A percentile compares a stretch with the other conserved stretches of the same genome.
phyloP scores from a whole-genome alignment of 371 early-diverging fungal genomes.

The Rhizopus arrhizus region DNA sequence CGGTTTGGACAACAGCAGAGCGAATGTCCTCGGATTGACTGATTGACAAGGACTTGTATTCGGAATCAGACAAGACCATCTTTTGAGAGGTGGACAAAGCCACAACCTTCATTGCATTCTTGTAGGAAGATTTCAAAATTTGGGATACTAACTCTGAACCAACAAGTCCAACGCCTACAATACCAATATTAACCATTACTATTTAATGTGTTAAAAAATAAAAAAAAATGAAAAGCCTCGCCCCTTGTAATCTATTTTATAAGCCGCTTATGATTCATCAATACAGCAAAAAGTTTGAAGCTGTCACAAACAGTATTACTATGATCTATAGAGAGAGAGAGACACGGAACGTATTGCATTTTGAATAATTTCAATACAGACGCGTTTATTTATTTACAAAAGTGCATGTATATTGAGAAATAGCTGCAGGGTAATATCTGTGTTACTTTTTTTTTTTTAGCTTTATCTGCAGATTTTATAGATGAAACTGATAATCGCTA shows the following conservation, averaged over 20 bases:
- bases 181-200: constrained; percentile 74
- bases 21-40: constrained; percentile 16
- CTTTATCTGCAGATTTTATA: too few species aligned
- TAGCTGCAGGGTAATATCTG: too few species aligned
- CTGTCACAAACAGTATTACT: not conserved
- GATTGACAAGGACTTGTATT: constrained; percentile 31
- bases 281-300: not conserved
- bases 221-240: not conserved
- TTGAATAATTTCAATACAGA: too few species aligned
- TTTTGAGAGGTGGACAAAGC: constrained; percentile 71
- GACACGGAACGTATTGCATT: too few species aligned
- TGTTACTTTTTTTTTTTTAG: too few species aligned
- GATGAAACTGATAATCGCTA: too few species aligned
- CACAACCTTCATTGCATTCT: constrained; percentile 45
- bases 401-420: too few species aligned
- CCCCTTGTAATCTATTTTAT: not conserved
- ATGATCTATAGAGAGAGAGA: too few species aligned
- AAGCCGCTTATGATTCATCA: not conserved
- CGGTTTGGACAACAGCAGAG: constrained; percentile 27
- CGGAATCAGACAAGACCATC: constrained; percentile 57
- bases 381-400: too few species aligned
- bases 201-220: not conserved
- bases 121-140: constrained; percentile 48
- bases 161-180: constrained; percentile 93
- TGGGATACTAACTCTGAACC: constrained; percentile 86